phyloP scores from a whole-genome alignment of 345 rosid genomes.

The Kernera saxatilis region DNA sequence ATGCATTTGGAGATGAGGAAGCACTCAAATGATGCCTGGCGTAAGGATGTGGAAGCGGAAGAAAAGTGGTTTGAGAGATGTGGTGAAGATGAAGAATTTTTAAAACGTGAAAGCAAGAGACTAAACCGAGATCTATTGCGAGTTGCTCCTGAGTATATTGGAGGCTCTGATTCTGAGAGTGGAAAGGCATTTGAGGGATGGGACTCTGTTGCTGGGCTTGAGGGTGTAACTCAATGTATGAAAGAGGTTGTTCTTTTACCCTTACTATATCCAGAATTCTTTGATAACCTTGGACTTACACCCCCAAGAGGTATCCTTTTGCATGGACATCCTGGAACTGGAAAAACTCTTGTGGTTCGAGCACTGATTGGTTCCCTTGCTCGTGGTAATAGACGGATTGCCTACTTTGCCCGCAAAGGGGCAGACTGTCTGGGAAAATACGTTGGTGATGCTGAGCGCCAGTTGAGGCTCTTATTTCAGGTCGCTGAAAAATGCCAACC shows the following conservation, averaged over 20 bases:
- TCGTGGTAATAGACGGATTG: slow-evolving; percentile 82
- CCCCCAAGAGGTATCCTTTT: slow-evolving; percentile 97
- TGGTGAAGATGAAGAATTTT: slow-evolving; percentile 98
- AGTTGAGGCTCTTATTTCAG: slow-evolving; percentile 95
- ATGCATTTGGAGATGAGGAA: slow-evolving; percentile 74
- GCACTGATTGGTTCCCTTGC: slow-evolving; percentile 95
- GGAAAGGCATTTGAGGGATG: slow-evolving; percentile 70
- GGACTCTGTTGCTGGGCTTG: slow-evolving; percentile 99
- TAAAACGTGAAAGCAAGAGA: slow-evolving; percentile 96
- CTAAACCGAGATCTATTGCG: slow-evolving; percentile 87
- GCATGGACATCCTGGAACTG: slow-evolving; percentile 99
- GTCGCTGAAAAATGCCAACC: slow-evolving; percentile 98
- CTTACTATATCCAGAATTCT: slow-evolving; percentile 88
- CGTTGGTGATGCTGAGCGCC: slow-evolving; percentile 99
- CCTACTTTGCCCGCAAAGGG: slow-evolving; percentile 98
- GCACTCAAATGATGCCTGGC: slow-evolving; percentile 74
- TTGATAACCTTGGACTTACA: slow-evolving; percentile 80
- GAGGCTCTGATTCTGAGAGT: slow-evolving; percentile 59
- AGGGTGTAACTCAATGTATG: slow-evolving; percentile 85
- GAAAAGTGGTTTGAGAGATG: slow-evolving; percentile 99
- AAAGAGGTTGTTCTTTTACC: slow-evolving; percentile 98
- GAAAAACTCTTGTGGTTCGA: slow-evolving; percentile 95
- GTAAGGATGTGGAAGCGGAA: slow-evolving; percentile 94
- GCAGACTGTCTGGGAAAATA: slow-evolving; percentile 99
- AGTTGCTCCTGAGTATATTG: slow-evolving; percentile 94